These are phyloP conservation scores for Talaromyces sp. DNA, from an alignment of 2,329 filamentous ascomycete species.

Conservation along the genomic window DNA sequence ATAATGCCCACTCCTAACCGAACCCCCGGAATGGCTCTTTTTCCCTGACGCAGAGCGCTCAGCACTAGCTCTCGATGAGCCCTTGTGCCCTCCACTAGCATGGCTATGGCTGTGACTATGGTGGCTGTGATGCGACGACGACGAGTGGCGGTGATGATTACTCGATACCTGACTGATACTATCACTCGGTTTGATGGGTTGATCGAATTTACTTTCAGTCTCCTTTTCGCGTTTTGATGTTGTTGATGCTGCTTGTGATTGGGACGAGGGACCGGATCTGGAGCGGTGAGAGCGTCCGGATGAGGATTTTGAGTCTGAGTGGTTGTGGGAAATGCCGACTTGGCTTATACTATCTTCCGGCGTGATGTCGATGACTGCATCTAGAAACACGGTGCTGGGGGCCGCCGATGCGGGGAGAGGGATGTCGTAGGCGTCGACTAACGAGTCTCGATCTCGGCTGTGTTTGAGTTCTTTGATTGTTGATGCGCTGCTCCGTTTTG, in stretches of 20 bases:
- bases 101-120: not conserved
- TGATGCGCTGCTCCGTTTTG: conserved; percentile 19
- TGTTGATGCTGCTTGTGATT: conserved; percentile 22
- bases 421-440: conserved; percentile 23
- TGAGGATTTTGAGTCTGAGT: conserved; percentile 20
- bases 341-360: conserved; percentile 79
- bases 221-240: conserved; percentile 29
- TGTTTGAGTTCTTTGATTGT: conserved; percentile 21
- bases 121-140: not conserved
- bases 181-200: conserved; percentile 39
- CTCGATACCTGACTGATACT: conserved; percentile 42
- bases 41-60: not conserved
- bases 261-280: conserved; percentile 25
- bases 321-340: conserved; percentile 42
- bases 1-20: not conserved
- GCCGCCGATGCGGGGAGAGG: conserved; percentile 35
- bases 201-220: conserved; percentile 34
- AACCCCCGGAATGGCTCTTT: conserved; percentile 4
- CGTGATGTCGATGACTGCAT: conserved; percentile 52
- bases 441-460: not conserved
- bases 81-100: not conserved
- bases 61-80: not conserved
- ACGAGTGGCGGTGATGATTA: conserved; percentile 21
- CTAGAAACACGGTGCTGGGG: conserved; percentile 30
- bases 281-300: conserved; percentile 25